Evolutionary conservation across 768 basidiomycete species (phyloP), one percentile per base, ranked within the genome.

Genomic region (Flagelloscypha sp.): DNA sequence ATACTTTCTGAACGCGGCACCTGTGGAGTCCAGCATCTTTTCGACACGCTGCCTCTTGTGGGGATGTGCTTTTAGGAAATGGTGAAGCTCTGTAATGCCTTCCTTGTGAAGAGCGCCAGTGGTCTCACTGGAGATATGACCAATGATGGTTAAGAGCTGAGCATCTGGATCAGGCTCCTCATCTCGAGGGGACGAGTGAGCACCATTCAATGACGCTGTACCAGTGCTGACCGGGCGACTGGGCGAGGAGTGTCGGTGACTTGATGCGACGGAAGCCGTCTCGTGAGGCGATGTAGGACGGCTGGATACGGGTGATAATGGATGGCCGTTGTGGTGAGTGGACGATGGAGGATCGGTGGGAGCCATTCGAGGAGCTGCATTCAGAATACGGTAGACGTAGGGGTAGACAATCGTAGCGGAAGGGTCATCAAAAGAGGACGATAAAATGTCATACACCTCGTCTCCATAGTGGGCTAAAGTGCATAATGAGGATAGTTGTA

Each of bases 331-430:
- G 17, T 61, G 60, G 40, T 65, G 53, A 42, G 51, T 54, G n/a
- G n/a, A n/a, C n/a, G n/a, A n/a, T 19, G 43, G 34, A 22, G 57
- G 49, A 13, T 53, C 58, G 17, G 70, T 67, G 13, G 66, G 52
- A 11, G 59, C 55, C 31, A 66, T 65, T 27, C 64, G 61, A 25
- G 72, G 57, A 33, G 61, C 68, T 2, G 86, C 76, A 50, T 92
- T 92, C 18, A 93, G 66, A 38, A 93, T 90, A 22, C 89, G 77
- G 55, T 88, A 90, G 27, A 95, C 89, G 48, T 94, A 95, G 20
- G 89, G 88, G 54, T 94, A 94, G 13, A 94, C 90, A 44, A 93
- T 93, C 6, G 88, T 90, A n/a, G 86, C 88, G 5, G 90, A 93
- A n/a, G 90, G 85, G 53, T 92, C 88, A 46, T 94, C 93, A 49